phyloP scores from a whole-genome alignment of 2,329 filamentous ascomycete species.

The Fusarium brachygibbosum region DNA sequence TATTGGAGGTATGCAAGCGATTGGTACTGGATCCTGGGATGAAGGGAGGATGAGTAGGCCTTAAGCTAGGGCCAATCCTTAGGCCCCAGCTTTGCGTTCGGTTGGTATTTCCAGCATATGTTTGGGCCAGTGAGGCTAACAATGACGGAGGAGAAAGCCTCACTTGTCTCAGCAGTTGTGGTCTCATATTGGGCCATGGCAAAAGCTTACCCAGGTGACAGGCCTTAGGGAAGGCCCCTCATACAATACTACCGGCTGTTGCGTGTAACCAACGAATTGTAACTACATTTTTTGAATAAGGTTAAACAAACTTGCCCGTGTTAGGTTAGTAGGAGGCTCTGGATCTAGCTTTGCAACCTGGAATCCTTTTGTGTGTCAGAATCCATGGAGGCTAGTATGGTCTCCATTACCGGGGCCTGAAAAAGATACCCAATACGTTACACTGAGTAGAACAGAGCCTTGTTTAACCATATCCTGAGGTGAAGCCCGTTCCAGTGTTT shows the following conservation, averaged over 20 bases:
- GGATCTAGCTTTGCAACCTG: background rate
- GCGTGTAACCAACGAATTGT: background rate
- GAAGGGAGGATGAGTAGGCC: background rate
- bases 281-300: background rate
- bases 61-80: background rate
- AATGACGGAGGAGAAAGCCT: background rate
- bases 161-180: background rate
- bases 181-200: background rate
- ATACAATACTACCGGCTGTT: background rate
- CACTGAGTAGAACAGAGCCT: background rate
- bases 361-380: background rate
- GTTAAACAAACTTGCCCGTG: rapidly evolving
- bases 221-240: background rate
- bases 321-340: background rate
- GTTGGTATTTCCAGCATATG: background rate
- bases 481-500: background rate
- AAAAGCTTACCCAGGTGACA: background rate
- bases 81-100: rapidly evolving
- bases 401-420: background rate
- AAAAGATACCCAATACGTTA: background rate
- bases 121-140: background rate
- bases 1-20: background rate
- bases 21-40: background rate
- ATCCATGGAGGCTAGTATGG: background rate
- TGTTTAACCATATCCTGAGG: rapidly evolving